These are phyloP conservation scores for Colletotrichum eremochloae DNA, from an alignment of 2,329 filamentous ascomycete species.

Conservation along the genomic window DNA sequence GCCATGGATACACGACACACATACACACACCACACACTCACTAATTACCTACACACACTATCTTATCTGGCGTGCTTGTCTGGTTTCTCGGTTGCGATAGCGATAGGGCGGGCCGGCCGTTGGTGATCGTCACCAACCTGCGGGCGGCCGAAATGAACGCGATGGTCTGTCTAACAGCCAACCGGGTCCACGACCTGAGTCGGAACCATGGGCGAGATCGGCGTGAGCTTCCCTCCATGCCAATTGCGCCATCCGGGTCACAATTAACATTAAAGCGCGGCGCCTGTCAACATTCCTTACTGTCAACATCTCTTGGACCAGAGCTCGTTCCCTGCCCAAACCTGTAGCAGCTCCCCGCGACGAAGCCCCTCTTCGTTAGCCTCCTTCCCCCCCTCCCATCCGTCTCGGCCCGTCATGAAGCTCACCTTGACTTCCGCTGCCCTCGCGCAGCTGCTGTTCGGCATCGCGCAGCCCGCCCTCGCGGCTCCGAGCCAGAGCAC, in stretches of 20 bases:
- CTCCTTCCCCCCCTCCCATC: background rate
- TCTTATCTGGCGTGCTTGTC: background rate
- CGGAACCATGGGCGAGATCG: slow-evolving; percentile 10
- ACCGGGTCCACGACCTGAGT: slow-evolving; percentile 7
- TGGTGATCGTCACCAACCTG: slow-evolving; percentile 16
- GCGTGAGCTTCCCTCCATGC: background rate
- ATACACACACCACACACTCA: no score
- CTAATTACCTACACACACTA: background rate
- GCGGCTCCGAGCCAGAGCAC: slow-evolving; percentile 12
- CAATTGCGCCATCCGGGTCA: slow-evolving; percentile 5
- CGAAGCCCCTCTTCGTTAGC: no score
- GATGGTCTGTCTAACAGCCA: background rate
- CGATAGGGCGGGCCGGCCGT: background rate
- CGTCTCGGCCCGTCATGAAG: slow-evolving; percentile 25
- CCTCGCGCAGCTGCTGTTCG: slow-evolving; percentile 36
- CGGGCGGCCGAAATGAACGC: slow-evolving; percentile 10
- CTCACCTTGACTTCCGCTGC: slow-evolving; percentile 35
- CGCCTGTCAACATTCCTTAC: background rate
- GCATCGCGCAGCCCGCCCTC: slow-evolving; percentile 25
- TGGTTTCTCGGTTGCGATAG: background rate
- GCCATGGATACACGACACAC: background rate
- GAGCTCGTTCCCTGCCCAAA: background rate
- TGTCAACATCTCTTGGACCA: background rate
- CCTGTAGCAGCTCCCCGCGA: background rate
- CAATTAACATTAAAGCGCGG: slow-evolving; percentile 1